Conservation (phyloP, 2,329 filamentous ascomycete genomes). For the Polytolypa hystricis region DNA sequence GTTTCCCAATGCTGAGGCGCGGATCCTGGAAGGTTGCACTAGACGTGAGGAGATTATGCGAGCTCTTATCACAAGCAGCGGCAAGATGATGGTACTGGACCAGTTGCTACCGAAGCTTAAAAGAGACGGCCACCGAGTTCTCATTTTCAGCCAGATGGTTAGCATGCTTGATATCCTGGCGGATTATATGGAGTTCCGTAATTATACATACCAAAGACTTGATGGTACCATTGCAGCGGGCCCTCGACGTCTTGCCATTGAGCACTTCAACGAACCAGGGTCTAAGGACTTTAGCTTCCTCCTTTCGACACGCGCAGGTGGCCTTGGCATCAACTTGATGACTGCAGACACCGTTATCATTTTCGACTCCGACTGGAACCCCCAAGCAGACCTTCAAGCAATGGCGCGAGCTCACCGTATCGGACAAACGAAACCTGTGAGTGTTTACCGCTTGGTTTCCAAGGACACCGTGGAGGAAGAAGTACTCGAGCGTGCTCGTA, state of each 20-base stretch:
- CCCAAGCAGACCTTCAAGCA: conserved; percentile 91
- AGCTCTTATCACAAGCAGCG: conserved; percentile 88
- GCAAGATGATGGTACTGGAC: conserved; percentile 98
- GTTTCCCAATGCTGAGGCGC: conserved; percentile 88
- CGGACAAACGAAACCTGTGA: conserved; percentile 90
- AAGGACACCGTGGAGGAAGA: conserved; percentile 99
- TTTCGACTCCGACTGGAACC: conserved; percentile 97
- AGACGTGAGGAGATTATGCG: conserved; percentile 85
- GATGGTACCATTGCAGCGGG: conserved; percentile 89
- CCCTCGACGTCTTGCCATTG: conserved; percentile 83
- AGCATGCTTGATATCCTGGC: conserved; percentile 95
- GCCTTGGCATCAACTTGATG: conserved; percentile 91
- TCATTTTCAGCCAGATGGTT: conserved; percentile 99
- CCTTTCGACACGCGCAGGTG: conserved; percentile 87
- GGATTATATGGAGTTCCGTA: conserved; percentile 83
- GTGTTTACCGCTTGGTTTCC: conserved; percentile 89
- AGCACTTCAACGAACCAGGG: conserved; percentile 94
- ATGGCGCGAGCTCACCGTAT: conserved; percentile 98
- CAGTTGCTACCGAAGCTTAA: conserved; percentile 89
- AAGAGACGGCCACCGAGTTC: conserved; percentile 83
- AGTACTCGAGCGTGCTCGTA: conserved; percentile 86
- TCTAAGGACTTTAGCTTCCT: conserved; percentile 96
- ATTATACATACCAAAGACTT: conserved; percentile 89
- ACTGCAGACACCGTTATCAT: conserved; percentile 90
- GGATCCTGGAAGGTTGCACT: conserved; percentile 67